A percentile compares a stretch with the other conserved stretches of the same genome.
These are phyloP conservation scores for Colletotrichum acutatum DNA, from an alignment of 2,329 filamentous ascomycete species.

Conservation along the genomic window DNA sequence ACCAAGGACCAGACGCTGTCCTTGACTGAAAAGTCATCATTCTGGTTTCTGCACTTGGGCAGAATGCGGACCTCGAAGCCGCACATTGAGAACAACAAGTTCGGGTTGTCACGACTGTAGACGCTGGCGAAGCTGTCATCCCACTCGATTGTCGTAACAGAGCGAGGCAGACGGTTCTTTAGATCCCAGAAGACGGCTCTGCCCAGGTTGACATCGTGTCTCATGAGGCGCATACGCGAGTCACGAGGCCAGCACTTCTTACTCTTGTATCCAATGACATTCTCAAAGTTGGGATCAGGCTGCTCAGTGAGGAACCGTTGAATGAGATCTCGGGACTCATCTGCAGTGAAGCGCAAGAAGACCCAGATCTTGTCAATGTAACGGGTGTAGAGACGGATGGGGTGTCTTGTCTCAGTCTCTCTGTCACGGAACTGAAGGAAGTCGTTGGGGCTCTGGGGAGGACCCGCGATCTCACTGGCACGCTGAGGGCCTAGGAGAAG, in stretches of 20 bases:
- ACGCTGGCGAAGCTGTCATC: constrained; percentile 98
- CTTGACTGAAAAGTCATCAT: constrained; percentile 96
- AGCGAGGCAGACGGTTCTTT: constrained; percentile 94
- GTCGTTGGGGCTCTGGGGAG: constrained; percentile 93
- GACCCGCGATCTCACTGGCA: constrained; percentile 97
- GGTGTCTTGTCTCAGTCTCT: constrained; percentile 91
- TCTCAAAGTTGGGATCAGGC: constrained; percentile 98
- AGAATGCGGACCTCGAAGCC: constrained; percentile 97
- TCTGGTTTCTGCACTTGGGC: constrained; percentile 93
- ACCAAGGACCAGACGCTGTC: constrained; percentile 98
- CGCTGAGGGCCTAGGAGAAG: constrained; percentile 91
- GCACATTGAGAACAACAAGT: constrained; percentile 96
- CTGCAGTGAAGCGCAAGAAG: constrained; percentile 91
- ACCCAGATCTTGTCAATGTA: constrained; percentile 99
- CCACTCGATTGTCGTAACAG: constrained; percentile 98
- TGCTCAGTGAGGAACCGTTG: constrained; percentile 98
- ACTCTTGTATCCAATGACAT: constrained; percentile 98
- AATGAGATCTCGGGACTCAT: constrained; percentile 95
- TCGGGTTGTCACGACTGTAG: constrained; percentile 97
- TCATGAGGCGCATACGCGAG: constrained; percentile 97
- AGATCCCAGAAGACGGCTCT: constrained; percentile 99
- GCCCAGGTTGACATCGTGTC: constrained; percentile 97
- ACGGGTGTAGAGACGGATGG: constrained; percentile 95
- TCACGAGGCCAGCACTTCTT: constrained; percentile 99
- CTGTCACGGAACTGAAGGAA: constrained; percentile 97